Percentiles rank a stretch among this genome's conserved stretches.
Evolutionary conservation across 192 early-diverging fungal species (phyloP).

Genomic region (Neocallimastix lanati): DNA sequence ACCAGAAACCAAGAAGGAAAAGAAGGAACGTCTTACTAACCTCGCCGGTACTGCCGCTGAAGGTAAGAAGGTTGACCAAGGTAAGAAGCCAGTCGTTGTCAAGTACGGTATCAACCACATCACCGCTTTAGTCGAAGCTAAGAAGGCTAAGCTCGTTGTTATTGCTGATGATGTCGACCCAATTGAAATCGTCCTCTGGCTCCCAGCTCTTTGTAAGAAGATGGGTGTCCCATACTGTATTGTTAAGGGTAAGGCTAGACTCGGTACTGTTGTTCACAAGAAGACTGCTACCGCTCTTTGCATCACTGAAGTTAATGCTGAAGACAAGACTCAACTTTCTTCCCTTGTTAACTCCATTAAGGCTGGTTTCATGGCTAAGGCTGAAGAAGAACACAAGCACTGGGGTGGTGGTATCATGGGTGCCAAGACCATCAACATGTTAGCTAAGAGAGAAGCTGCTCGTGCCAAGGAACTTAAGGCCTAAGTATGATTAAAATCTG

Average conservation of each 20-base stretch:
- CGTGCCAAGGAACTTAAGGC: slow-evolving; percentile 4
- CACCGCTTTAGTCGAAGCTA: slow-evolving; percentile 90
- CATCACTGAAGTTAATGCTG: slow-evolving; percentile 78
- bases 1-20: slow-evolving; percentile 92
- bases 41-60: slow-evolving; percentile 79
- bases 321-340: slow-evolving; percentile 85
- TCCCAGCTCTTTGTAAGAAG: slow-evolving; percentile 99
- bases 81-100: slow-evolving; percentile 86
- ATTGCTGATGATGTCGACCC: slow-evolving; percentile 99
- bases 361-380: slow-evolving; percentile 91
- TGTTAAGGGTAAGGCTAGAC: slow-evolving; percentile 96
- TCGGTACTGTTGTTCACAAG: slow-evolving; percentile 97
- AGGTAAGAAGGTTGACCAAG: slow-evolving; percentile 60
- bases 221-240: slow-evolving; percentile 99
- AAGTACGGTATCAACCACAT: slow-evolving; percentile 99
- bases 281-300: slow-evolving; percentile 97
- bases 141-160: slow-evolving; percentile 96
- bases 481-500: too few species aligned
- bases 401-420: slow-evolving; percentile 99
- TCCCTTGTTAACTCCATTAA: slow-evolving; percentile 78
- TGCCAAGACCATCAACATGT: slow-evolving; percentile 70
- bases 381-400: slow-evolving; percentile 65
- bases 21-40: slow-evolving; percentile 76
- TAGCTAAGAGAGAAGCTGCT: slow-evolving; percentile 50
- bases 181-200: slow-evolving; percentile 96